Conservation (phyloP, 345 rosid genomes). For the Cardamine occulta region DNA sequence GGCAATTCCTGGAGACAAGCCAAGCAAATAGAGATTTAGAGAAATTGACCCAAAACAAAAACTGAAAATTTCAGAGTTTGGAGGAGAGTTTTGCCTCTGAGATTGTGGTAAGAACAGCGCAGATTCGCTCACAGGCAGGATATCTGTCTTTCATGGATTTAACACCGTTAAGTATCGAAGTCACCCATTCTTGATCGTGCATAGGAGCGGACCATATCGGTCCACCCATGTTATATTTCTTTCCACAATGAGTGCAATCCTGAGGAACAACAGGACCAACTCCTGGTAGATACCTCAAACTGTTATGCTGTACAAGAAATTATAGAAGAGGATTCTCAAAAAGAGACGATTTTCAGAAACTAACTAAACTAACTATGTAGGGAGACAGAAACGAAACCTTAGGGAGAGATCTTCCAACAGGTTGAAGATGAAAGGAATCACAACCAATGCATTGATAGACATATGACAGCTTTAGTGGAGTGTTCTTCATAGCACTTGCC, state of each 20-base stretch:
- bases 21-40: not conserved
- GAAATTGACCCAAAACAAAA: not conserved
- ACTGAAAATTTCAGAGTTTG: constrained; percentile 13
- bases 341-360: not conserved
- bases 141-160: constrained; percentile 77
- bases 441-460: constrained; percentile 97
- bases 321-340: not conserved
- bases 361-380: constrained; percentile 15
- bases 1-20: constrained; percentile 74
- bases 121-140: constrained; percentile 90
- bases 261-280: constrained; percentile 93
- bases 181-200: constrained; percentile 93
- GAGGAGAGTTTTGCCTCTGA: constrained; percentile 63
- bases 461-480: constrained; percentile 98
- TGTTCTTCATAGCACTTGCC: constrained; percentile 95
- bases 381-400: constrained; percentile 56
- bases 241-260: constrained; percentile 90
- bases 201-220: constrained; percentile 99
- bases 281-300: constrained; percentile 89
- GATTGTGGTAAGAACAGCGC: constrained; percentile 82
- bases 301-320: constrained; percentile 60
- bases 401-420: constrained; percentile 81
- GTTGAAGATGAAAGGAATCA: constrained; percentile 97
- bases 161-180: constrained; percentile 63
- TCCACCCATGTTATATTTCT: constrained; percentile 97